Base-by-base conservation (phyloP, 306 rosid genomes). In the Luffa acutangula region DNA sequence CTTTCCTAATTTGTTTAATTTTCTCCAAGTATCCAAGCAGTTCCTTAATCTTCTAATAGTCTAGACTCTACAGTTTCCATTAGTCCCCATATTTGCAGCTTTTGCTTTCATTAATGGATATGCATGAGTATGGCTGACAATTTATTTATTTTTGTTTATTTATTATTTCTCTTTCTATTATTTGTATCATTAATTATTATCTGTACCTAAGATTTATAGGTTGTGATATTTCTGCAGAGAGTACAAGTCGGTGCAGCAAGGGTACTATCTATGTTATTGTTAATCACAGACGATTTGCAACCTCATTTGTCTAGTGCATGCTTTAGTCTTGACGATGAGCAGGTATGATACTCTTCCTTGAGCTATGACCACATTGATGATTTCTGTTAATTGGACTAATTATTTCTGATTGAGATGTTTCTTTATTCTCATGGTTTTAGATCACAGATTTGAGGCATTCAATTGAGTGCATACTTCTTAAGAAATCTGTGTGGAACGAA, bases 191-290 rank as follows among this genome's bases (percentile, higher is more conserved):
- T 37, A 20, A 49, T 15, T 31, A 71, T 83, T 63, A 79, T 76
- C 67, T 83, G 81, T 80, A 75, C 46, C 62, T 54, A 71, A 18
- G 43, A 18, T 62, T 45, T 73, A 71, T 37, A 36, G 69, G 80
- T 76, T 73, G 78, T 49, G 60, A 49, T 51, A 52, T 82, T 82
- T 62, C 11, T 81, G 80, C 88, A 95, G 98, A 92, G 81, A 79
- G 90, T 92, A 79, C 97, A 95, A 88, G 74, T 87, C 39, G 91
- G 93, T 81, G 97, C 97, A 77, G 89, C 93, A 75, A 89, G 86
- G 86, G 90, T 95, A 46, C 57, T 92, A 41, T 89, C 98, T 81
- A 82, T 81, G 81, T 81, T 91, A 84, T 90, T 92, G 86, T 81
- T 87, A 74, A 65, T 82, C 45, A 84, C 92, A 46, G 97, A 92